Evolutionary conservation across 1,139 yeast species (phyloP).

Genomic region (Lodderomyces orthopsilosis): DNA sequence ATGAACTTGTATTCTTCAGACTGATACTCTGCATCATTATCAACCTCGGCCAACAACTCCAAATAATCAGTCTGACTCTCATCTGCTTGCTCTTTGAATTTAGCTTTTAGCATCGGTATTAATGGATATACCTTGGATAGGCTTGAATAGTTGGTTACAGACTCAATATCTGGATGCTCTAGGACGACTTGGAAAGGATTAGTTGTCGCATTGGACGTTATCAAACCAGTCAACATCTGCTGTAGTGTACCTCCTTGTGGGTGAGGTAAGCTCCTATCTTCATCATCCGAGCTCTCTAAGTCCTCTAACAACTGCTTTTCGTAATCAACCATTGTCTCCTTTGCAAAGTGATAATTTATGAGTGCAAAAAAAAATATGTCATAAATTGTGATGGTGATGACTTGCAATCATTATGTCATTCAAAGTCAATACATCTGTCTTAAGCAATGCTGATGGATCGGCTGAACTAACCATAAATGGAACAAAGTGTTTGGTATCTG

Average conservation of each 20-base stretch:
- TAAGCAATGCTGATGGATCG: constrained; percentile 77
- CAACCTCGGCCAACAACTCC: constrained; percentile 30
- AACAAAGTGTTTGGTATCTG: constrained; percentile 63
- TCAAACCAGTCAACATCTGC: constrained; percentile 14
- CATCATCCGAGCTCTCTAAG: constrained; percentile 26
- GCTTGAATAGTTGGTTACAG: constrained; percentile 17
- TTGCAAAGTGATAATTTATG: no score
- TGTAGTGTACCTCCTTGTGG: constrained; percentile 10
- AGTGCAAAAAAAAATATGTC: neutral
- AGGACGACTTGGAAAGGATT: constrained; percentile 15
- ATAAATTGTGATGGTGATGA: neutral
- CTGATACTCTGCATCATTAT: constrained; percentile 28
- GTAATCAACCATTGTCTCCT: constrained; percentile 21
- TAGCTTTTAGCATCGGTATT: constrained; percentile 24
- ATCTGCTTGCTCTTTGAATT: constrained; percentile 23
- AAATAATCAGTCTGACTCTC: constrained; percentile 30
- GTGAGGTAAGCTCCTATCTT: constrained; percentile 3
- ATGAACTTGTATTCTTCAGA: constrained; percentile 50
- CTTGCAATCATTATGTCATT: constrained; percentile 14
- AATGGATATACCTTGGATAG: constrained; percentile 26
- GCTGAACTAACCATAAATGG: constrained; percentile 43
- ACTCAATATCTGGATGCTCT: constrained; percentile 18
- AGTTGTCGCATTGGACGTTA: constrained; percentile 11
- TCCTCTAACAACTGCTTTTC: constrained; percentile 37
- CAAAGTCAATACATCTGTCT: constrained; percentile 27